Evolutionary conservation across 2,329 filamentous ascomycete species (phyloP).

Genomic region (Xylaria sp.): DNA sequence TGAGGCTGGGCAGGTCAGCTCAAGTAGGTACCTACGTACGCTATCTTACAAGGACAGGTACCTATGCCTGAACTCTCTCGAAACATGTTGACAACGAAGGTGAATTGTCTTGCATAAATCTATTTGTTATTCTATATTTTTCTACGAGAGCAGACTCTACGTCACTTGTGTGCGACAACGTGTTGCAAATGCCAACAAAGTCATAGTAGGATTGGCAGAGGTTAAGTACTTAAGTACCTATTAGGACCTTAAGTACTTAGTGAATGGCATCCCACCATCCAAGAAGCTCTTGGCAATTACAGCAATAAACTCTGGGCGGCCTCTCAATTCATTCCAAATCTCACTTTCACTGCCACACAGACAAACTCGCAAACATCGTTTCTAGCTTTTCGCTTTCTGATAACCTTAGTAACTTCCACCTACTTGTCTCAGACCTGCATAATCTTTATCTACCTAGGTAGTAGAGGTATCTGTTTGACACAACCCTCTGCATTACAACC

Average conservation of each 20-base stretch:
- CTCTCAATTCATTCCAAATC: slow-evolving; percentile 37
- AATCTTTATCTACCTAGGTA: too few species aligned
- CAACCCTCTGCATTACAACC: too few species aligned
- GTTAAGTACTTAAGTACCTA: too few species aligned
- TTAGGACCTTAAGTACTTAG: too few species aligned
- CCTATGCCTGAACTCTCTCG: neutral
- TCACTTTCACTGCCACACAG: slow-evolving; percentile 26
- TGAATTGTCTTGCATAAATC: too few species aligned
- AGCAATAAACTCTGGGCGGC: slow-evolving; percentile 24
- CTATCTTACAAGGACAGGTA: neutral
- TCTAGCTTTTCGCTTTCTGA: neutral
- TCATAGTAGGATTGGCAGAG: too few species aligned
- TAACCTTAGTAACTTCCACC: neutral
- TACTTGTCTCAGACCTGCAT: too few species aligned
- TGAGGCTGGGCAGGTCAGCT: slow-evolving; percentile 9
- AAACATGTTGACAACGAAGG: too few species aligned
- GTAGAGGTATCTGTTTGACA: too few species aligned
- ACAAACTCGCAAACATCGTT: neutral
- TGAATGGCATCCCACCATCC: neutral
- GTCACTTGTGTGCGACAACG: too few species aligned
- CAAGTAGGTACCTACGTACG: neutral
- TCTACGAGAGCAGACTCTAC: too few species aligned
- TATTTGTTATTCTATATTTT: too few species aligned
- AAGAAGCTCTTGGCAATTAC: slow-evolving; percentile 8
- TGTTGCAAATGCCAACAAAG: neutral